Evolutionary conservation across 2,329 filamentous ascomycete species (phyloP).

Genomic region (Fusarium oxysporum): DNA sequence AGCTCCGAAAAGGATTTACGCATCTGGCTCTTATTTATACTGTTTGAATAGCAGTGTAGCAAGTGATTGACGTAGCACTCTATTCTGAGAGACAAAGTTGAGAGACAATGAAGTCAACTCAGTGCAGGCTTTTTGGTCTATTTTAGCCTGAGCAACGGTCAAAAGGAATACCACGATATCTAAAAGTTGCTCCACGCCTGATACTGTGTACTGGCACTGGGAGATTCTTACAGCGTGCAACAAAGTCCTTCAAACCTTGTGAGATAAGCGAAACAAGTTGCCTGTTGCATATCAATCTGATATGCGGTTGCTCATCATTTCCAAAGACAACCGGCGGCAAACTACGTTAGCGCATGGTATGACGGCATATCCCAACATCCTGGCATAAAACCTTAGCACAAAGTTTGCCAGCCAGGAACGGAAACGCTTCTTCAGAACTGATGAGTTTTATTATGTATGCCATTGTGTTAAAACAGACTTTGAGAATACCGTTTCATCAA

Average conservation of each 20-base stretch:
- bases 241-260: background rate
- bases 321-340: background rate
- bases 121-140: background rate
- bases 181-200: background rate
- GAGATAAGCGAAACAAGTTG: constrained; percentile 26
- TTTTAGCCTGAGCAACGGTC: background rate
- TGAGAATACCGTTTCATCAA: constrained; percentile 7
- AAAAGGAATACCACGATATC: background rate
- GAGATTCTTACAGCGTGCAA: background rate
- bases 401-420: background rate
- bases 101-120: background rate
- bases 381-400: constrained; percentile 7
- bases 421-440: background rate
- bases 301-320: constrained; percentile 2
- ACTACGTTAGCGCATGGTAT: constrained; percentile 1
- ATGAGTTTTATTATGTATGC: background rate
- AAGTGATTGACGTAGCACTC: background rate
- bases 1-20: constrained; percentile 11
- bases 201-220: background rate
- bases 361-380: constrained; percentile 24
- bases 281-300: constrained; percentile 5
- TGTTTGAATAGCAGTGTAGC: background rate
- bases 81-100: background rate
- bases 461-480: background rate
- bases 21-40: background rate